Conservation (phyloP, 306 rosid genomes). For the Inga laurina region DNA sequence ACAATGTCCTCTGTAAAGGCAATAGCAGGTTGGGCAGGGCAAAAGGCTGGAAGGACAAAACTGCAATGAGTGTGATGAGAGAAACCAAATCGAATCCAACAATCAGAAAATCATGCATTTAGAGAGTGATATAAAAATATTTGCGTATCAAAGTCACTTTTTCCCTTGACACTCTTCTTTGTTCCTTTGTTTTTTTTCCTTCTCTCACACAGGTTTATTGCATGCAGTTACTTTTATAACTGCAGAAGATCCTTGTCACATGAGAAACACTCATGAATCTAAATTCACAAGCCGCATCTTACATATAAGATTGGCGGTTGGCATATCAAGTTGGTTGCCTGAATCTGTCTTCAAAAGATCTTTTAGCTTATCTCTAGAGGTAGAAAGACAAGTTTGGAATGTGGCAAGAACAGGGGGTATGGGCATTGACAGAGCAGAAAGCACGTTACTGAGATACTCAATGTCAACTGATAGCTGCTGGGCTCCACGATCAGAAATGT, state of each 20-base stretch:
- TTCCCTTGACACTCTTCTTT: neutral
- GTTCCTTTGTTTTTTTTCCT: neutral
- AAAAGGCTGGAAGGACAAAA: conserved; percentile 11
- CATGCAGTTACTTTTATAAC: neutral
- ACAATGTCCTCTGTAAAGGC: conserved; percentile 17
- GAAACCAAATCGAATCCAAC: neutral
- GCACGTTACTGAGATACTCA: conserved; percentile 91
- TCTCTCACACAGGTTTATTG: neutral
- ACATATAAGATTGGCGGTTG: conserved; percentile 88
- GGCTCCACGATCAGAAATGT: conserved; percentile 88
- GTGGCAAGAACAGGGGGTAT: conserved; percentile 77
- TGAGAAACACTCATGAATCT: conserved; percentile 37
- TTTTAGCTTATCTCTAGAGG: conserved; percentile 75
- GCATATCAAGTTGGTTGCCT: conserved; percentile 74
- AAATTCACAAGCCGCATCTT: conserved; percentile 80
- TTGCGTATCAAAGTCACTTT: neutral
- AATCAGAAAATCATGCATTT: neutral
- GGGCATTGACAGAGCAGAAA: conserved; percentile 91
- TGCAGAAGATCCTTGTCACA: neutral
- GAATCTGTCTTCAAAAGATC: conserved; percentile 73
- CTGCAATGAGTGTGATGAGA: conserved; percentile 8
- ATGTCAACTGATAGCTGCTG: conserved; percentile 91
- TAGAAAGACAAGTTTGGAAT: conserved; percentile 77
- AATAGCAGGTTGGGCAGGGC: conserved; percentile 5
- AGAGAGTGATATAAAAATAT: neutral